Evolutionary conservation across 176 grass and related monocot genomes (phyloP).

Genomic region (Miscanthus lutarioriparius): DNA sequence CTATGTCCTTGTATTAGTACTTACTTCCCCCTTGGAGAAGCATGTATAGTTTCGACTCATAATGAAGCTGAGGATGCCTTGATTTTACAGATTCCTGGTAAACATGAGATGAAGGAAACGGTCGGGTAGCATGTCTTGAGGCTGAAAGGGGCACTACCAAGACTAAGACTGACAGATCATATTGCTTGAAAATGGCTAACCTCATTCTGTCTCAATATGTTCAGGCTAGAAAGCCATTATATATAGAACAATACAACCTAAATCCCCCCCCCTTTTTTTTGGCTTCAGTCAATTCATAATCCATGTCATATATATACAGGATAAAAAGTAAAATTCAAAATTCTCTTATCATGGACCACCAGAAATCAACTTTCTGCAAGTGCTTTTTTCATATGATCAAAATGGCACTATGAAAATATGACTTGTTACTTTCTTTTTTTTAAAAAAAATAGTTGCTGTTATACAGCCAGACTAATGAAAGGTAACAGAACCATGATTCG

Average conservation of each 20-base stretch:
- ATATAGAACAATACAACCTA: background rate
- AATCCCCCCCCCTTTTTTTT: background rate
- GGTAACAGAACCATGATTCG: background rate
- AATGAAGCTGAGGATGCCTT: conserved; percentile 94
- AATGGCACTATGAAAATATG: background rate
- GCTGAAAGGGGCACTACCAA: background rate
- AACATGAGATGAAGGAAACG: conserved; percentile 7
- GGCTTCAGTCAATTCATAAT: conserved; percentile 27
- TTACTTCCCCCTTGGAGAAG: conserved; percentile 95
- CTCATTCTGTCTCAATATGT: background rate
- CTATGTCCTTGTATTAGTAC: conserved; percentile 25
- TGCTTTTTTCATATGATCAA: conserved; percentile 1
- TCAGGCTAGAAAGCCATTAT: conserved; percentile 7
- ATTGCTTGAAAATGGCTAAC: background rate
- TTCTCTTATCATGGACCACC: background rate
- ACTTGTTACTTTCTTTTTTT: background rate
- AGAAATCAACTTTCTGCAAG: background rate
- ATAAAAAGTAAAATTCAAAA: background rate
- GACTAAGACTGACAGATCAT: conserved; percentile 8
- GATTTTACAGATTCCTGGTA: conserved; percentile 86
- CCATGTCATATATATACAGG: background rate
- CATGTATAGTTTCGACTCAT: conserved; percentile 91
- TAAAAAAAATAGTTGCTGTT: background rate
- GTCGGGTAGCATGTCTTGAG: conserved; percentile 24
- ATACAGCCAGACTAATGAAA: background rate